Evolutionary conservation across 2,329 filamentous ascomycete species (phyloP), one percentile per base, ranked within the genome.

Genomic region (Aspergillus caelatus): DNA sequence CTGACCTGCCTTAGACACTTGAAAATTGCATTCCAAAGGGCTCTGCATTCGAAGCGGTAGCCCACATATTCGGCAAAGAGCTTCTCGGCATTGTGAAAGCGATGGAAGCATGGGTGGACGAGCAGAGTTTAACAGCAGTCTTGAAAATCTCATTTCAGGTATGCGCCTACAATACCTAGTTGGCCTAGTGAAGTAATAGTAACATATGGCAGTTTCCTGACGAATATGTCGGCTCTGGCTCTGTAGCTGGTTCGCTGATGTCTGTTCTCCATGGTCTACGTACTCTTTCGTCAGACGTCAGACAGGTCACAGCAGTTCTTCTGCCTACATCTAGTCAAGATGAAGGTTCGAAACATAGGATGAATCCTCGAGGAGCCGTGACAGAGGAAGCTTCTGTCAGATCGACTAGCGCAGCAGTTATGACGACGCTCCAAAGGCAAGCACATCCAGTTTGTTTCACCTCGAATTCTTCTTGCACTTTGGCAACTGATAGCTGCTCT

Each of bases 401-500:
- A 45, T 56, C 46, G 3, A 30, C 26, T 14, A 58, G 57, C n/a
- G 39, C 57, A 19, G 28, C 21, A 46, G 14, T 28, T 16, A n/a
- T 43, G 23, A 43, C 46, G 19, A 10, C 28, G n/a, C 59, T 55
- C 30, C 43, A 59, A 21, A 46, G 52, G 32, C 52, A 60, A 14
- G 45, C 53, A 48, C 61, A 77, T 30, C 90, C 91, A 8, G 79
- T 87, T 53, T 98, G 94, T 84, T 94, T 96, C 83, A 76, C 83
- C 58, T 89, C 89, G 2, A 80, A 88, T 70, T 87, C 89, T 46
- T 82, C 85, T 62, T 98, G 94, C 80, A 80, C 85, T 57, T 83
- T 84, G 62, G 82, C 81, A 46, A 99, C 95, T 2, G 85, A 88
- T 71, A 88, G 88, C 75, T 99, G 95, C 84, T 92, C 91, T 16